Evolutionary conservation across 1,139 yeast genomes (phyloP), one percentile per base, ranked within the genome.

Genomic region (Kurtzmaniella natalensis): DNA sequence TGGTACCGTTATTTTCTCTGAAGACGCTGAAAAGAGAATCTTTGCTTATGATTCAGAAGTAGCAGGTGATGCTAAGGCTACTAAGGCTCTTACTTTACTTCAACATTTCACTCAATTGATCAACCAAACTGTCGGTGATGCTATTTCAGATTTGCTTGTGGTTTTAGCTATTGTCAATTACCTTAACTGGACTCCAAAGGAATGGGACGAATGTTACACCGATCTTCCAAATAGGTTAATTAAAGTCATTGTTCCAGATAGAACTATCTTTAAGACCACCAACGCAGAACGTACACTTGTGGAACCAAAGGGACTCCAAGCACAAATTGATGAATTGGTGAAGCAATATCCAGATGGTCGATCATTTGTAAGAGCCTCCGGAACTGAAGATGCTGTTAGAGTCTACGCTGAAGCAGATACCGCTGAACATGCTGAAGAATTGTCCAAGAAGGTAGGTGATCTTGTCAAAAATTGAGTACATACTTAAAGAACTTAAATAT

Each of bases 111-210:
- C 84, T 28, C 73, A 77, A 37, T 67, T 92, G 46, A 86, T 92
- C 53, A 92, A 92, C 59, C 98, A 92, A 58, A 84, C 97, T 1
- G 97, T 92, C 7, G 99, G 99, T 25, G 99, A 92, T 56, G 95
- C 98, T 4, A 80, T 94, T 36, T 79, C 95, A 14, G 98, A 94
- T 55, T 67, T 92, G 55, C 62, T 92, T 41, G 78, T 83, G 3
- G 88, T 92, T 1, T 63, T 89, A 42, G 72, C 79, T 2, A 78
- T 89, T 16, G 60, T 84, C 30, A 61, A 74, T 15, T 72, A 76
- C 45, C 70, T 83, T 48, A 52, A 71, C 6, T 51, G 71, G 38
- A 51, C 74, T 2, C 87, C 95, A 3, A 57, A 59, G 9, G 72
- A 75, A 30, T 92, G 99, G 99, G 78, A 85, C 53, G 50, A 61